Base-by-base conservation (phyloP, 805 yeast species). In the Candida dajiaensis region DNA sequence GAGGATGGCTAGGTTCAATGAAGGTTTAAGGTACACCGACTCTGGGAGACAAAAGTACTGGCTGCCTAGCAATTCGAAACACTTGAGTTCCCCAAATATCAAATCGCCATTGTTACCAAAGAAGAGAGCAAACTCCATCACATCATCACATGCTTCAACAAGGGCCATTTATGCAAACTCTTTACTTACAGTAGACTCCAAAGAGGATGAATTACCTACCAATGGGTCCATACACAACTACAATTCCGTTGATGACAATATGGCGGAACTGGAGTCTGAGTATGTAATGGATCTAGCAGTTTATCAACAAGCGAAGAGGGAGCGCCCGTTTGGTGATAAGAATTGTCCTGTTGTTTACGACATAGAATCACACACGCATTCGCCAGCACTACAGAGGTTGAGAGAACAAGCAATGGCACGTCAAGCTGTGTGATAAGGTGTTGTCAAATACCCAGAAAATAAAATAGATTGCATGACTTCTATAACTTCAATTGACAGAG, bases 31-130 rank as follows among this genome's bases (percentile, higher is more conserved):
- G 39, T 89, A 87, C 62, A 78, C 81, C 25, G 76, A 81, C 43
- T 85, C 86, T 38, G 97, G 97, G 0, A 75, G 77, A 41, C 79
- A 78, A 12, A 87, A 85, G 54, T 89, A 89, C 63, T 94, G 98
- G 98, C 38, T 60, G 15, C 59, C 61, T 0, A 54, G 45, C 39
- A 13, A 6, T 20, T 26, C 47, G 3, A 47, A 44, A 33, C 40
- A 36, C 18, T 12, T 37, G 12, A 18, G 36, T 3, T 29, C 47
- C 3, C 46, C 49, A 8, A 46, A 52, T 39, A 38, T 46, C 13
- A 49, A 48, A 37, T 52, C 58, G 0, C 58, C 58, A 26, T 39
- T 59, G 18, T 23, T 56, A 19, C 37, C 41, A 3, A 50, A 46
- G 12, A 47, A 49, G 1, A 44, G 58, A 21, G 26, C 60, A 1